Conservation (phyloP, 805 yeast species). For the Metschnikowia shivogae region DNA sequence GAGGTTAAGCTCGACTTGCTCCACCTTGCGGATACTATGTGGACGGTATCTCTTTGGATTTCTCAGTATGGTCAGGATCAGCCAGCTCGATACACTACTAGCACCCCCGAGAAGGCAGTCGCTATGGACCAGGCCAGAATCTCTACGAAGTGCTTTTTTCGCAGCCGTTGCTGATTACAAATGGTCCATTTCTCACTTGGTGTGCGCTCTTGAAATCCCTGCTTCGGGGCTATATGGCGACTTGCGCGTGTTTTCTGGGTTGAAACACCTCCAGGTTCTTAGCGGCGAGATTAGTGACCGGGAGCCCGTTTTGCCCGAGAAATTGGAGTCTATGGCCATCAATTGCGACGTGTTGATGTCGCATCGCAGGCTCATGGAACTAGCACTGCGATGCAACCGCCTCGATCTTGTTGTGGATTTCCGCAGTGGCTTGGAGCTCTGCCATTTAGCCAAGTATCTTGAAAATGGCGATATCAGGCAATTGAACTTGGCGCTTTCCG, state of each 20-base stretch:
- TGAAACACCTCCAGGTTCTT: conserved; percentile 20
- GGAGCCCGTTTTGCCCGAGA: not conserved
- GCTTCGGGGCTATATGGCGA: conserved; percentile 16
- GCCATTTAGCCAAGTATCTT: not conserved
- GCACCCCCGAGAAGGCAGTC: conserved; percentile 20
- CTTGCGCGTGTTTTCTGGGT: conserved; percentile 18
- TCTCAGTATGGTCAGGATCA: conserved; percentile 25
- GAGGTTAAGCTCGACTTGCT: conserved; percentile 24
- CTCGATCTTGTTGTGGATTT: conserved; percentile 22
- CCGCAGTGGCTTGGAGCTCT: not conserved
- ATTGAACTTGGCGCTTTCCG: conserved; percentile 18
- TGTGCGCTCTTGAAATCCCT: conserved; percentile 21
- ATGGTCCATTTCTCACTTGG: not conserved
- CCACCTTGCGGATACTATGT: conserved; percentile 17
- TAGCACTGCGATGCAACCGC: conserved; percentile 1
- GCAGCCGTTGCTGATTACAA: conserved; percentile 7
- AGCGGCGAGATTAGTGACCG: not conserved
- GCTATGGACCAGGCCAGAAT: conserved; percentile 18
- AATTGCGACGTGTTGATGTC: conserved; percentile 16
- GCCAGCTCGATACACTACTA: conserved; percentile 26
- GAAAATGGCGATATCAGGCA: not conserved
- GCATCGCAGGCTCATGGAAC: not conserved
- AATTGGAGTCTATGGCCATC: conserved; percentile 14
- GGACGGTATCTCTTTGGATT: conserved; percentile 20
- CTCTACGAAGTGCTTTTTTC: conserved; percentile 18